Base-by-base conservation (phyloP, 1,139 yeast genomes). In the Debaryomyces coudertii region DNA sequence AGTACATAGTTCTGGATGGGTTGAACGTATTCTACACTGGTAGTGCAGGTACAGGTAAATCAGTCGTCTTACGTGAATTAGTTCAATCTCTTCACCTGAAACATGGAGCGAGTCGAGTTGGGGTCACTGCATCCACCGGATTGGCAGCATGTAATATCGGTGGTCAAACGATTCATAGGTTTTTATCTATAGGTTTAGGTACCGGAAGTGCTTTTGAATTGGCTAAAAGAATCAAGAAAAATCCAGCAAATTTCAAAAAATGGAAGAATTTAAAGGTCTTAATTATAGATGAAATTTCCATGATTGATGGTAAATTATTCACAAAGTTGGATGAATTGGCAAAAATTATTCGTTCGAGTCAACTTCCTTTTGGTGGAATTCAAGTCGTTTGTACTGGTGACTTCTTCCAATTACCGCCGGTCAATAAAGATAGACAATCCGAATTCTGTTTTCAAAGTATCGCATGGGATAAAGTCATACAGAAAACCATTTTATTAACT, bases 121-220 rank as follows among this genome's bases (percentile, higher is more conserved):
- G 93, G 0, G 82, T 90, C 2, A 87, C 96, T 1, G 97, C 97
- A 0, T 87, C 96, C 0, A 90, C 97, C 0, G 98, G 97, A 1
- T 68, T 90, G 54, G 97, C 97, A 0, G 97, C 96, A 0, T 81
- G 88, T 36, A 89, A 87, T 57, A 84, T 90, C 55, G 93, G 90
- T 1, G 97, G 97, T 14, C 79, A 76, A 30, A 90, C 97, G 0
- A 68, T 90, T 30, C 93, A 89, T 61, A 75, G 86, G 52, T 88
- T 84, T 69, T 76, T 92, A 1, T 90, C 93, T 1, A 76, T 90
- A 44, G 96, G 97, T 0, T 62, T 88, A 15, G 97, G 92, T 5
- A 66, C 66, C 2, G 85, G 76, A 4, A 53, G 73, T 2, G 79
- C 74, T 0, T 66, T 63, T 1, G 65, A 64, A 7, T 60, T 87